These are phyloP conservation scores for Mycena galericulata DNA, from an alignment of 768 basidiomycete species.

Conservation along the genomic window DNA sequence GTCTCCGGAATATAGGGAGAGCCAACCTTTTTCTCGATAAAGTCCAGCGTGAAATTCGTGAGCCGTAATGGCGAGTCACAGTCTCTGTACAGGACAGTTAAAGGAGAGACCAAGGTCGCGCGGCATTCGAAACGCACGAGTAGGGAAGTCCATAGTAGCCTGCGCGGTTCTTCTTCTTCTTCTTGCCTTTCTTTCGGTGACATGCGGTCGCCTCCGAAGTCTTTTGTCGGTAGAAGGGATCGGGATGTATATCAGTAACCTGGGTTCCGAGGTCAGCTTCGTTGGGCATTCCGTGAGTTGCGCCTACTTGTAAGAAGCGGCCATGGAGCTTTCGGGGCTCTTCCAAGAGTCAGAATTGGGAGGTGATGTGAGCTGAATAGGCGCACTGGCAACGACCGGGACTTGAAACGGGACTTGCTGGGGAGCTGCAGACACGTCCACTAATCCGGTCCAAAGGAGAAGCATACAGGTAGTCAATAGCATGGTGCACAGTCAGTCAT, in stretches of 20 bases:
- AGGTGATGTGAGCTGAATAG: background rate
- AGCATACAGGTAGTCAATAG: background rate
- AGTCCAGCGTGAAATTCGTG: slow-evolving; percentile 87
- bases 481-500: background rate
- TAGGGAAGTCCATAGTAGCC: slow-evolving; percentile 19
- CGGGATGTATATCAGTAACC: slow-evolving; percentile 89
- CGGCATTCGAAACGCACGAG: no score
- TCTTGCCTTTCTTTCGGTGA: slow-evolving; percentile 72
- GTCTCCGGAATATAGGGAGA: background rate
- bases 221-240: slow-evolving; percentile 68
- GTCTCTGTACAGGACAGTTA: slow-evolving; percentile 53
- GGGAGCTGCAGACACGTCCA: slow-evolving; percentile 25
- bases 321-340: slow-evolving; percentile 69
- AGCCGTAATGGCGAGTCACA: slow-evolving; percentile 87
- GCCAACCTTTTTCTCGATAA: slow-evolving; percentile 67
- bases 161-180: slow-evolving; percentile 43
- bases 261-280: background rate
- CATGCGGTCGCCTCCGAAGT: slow-evolving; percentile 73
- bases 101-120: no score
- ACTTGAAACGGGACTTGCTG: slow-evolving; percentile 18
- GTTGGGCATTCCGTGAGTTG: background rate
- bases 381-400: slow-evolving; percentile 26
- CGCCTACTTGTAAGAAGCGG: slow-evolving; percentile 70
- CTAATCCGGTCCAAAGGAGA: slow-evolving; percentile 6
- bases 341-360: slow-evolving; percentile 36